These are phyloP conservation scores for Chaetomium cochliodes DNA, from an alignment of 495 filamentous ascomycete species.

Conservation along the genomic window DNA sequence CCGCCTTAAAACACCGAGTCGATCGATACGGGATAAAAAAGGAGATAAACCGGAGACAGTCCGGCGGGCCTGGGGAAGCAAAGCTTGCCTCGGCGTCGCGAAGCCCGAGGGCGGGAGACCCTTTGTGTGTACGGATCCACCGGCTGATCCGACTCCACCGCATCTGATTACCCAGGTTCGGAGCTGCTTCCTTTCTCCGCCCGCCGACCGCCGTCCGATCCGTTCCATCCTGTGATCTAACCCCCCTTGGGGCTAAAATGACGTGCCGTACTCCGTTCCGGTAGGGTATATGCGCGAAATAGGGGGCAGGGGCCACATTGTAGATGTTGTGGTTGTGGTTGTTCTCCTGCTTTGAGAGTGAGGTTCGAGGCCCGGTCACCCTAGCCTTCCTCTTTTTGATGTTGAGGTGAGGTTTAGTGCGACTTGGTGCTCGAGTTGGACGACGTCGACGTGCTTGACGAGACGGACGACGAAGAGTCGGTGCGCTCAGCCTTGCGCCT, in stretches of 20 bases:
- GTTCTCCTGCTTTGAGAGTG: not conserved
- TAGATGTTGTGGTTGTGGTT: not conserved
- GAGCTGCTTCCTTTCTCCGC: not conserved
- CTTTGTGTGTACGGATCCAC: not conserved
- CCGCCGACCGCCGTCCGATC: not conserved
- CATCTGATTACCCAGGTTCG: slow-evolving; percentile 2
- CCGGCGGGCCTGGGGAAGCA: not conserved
- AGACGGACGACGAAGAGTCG: slow-evolving; percentile 30
- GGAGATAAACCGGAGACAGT: not conserved
- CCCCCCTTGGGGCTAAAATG: slow-evolving; percentile 9
- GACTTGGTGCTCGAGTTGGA: slow-evolving; percentile 32
- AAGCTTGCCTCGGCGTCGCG: not conserved
- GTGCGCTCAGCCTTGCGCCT: slow-evolving; percentile 28
- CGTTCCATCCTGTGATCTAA: slow-evolving; percentile 9
- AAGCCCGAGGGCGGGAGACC: not conserved
- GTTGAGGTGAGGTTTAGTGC: slow-evolving; percentile 21
- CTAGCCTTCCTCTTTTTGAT: not conserved
- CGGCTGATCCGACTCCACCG: slow-evolving; percentile 2
- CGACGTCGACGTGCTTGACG: slow-evolving; percentile 32
- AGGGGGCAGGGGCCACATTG: not conserved
- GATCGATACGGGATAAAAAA: slow-evolving; percentile 10
- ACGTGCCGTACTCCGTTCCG: slow-evolving; percentile 9
- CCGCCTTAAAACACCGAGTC: not conserved
- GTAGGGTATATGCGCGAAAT: slow-evolving; percentile 19
- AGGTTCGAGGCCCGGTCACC: not conserved